A percentile compares a stretch with the other conserved stretches of the same genome.
Evolutionary conservation across 1,284 basidiomycete species (phyloP).

Genomic region (Rugosomyces carneus): DNA sequence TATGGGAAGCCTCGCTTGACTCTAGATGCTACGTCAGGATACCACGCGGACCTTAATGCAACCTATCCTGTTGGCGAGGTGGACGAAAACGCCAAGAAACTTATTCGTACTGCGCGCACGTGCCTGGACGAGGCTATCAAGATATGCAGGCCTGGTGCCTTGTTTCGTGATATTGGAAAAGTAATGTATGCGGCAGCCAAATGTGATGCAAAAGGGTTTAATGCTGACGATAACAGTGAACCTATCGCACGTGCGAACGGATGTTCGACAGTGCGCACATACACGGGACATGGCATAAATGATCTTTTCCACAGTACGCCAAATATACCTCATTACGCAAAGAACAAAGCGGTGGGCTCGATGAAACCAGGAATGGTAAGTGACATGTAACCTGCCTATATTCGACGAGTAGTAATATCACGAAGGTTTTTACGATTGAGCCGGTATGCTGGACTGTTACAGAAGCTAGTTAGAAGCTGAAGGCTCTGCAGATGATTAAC

Average conservation of each 20-base stretch:
- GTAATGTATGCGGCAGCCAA: slow-evolving; percentile 54
- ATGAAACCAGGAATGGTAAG: slow-evolving; percentile 83
- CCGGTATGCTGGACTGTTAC: slow-evolving; percentile 44
- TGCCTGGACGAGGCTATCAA: slow-evolving; percentile 85
- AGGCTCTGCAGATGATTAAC: slow-evolving; percentile 77
- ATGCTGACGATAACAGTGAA: slow-evolving; percentile 44
- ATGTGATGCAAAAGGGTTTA: not conserved
- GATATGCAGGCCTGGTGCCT: slow-evolving; percentile 83
- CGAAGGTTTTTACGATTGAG: slow-evolving; percentile 70
- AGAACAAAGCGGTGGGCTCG: slow-evolving; percentile 76
- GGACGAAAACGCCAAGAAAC: slow-evolving; percentile 74
- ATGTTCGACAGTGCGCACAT: slow-evolving; percentile 81
- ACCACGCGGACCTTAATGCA: slow-evolving; percentile 88
- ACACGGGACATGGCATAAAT: slow-evolving; percentile 90
- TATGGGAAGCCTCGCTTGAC: not conserved
- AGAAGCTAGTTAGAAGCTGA: slow-evolving; percentile 6
- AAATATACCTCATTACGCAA: slow-evolving; percentile 82
- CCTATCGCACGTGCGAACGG: slow-evolving; percentile 75
- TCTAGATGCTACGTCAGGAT: slow-evolving; percentile 42
- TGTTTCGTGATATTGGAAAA: slow-evolving; percentile 82
- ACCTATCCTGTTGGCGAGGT: slow-evolving; percentile 87
- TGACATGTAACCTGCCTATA: not conserved
- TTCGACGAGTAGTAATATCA: slow-evolving; percentile 9
- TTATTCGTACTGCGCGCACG: slow-evolving; percentile 78
- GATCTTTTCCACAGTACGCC: slow-evolving; percentile 74